A percentile compares a stretch with the other conserved stretches of the same genome.
These are phyloP conservation scores for Kuraishia ogatae DNA, from an alignment of 805 yeast genomes.

Conservation along the genomic window DNA sequence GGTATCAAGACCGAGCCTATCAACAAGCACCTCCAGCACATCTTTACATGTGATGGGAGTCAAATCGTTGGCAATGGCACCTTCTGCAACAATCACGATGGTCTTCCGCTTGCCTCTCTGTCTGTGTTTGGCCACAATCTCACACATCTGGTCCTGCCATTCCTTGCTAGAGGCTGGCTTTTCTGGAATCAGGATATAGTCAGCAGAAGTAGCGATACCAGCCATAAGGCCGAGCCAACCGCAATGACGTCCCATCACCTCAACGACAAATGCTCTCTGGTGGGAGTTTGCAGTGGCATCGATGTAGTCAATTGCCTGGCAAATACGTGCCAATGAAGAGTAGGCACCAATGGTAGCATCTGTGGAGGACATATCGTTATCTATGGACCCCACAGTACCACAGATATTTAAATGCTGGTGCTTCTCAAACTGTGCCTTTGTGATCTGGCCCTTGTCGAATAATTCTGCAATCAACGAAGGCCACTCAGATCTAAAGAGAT, in stretches of 20 bases:
- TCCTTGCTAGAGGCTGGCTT: slow-evolving; percentile 56
- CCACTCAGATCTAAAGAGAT: slow-evolving; percentile 70
- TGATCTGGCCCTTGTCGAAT: slow-evolving; percentile 31
- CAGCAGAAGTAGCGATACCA: slow-evolving; percentile 75
- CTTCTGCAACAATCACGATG: slow-evolving; percentile 76
- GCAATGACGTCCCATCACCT: slow-evolving; percentile 87
- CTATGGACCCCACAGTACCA: slow-evolving; percentile 78
- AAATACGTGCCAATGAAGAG: slow-evolving; percentile 66
- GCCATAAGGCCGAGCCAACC: slow-evolving; percentile 84
- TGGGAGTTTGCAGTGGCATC: slow-evolving; percentile 82
- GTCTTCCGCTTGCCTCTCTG: slow-evolving; percentile 71
- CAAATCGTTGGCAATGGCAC: slow-evolving; percentile 65
- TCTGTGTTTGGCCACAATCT: slow-evolving; percentile 36
- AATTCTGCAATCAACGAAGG: slow-evolving; percentile 59
- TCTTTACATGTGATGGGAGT: slow-evolving; percentile 58
- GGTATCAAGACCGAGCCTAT: slow-evolving; percentile 64
- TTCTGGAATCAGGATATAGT: slow-evolving; percentile 74
- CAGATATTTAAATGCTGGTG: slow-evolving; percentile 56
- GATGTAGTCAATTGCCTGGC: slow-evolving; percentile 69
- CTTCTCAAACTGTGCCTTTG: slow-evolving; percentile 34
- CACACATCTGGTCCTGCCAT: slow-evolving; percentile 53
- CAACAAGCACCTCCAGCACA: slow-evolving; percentile 57
- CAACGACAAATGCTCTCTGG: slow-evolving; percentile 76
- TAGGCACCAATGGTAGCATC: slow-evolving; percentile 79
- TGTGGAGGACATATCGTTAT: slow-evolving; percentile 75